These are phyloP conservation scores for Chaetomium olivaceum DNA, from an alignment of 2,329 filamentous ascomycete species.

Conservation along the genomic window DNA sequence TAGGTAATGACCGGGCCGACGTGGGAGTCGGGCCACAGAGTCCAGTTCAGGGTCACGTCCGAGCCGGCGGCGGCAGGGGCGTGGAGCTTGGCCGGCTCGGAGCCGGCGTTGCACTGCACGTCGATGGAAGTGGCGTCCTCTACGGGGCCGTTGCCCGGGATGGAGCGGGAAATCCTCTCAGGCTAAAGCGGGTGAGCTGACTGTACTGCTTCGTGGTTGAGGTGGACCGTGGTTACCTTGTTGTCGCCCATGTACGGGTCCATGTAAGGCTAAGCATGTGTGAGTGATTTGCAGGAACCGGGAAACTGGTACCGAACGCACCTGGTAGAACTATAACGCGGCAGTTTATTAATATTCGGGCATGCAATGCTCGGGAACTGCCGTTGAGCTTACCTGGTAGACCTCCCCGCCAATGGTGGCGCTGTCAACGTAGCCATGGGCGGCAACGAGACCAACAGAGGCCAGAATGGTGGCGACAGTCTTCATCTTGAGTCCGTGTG, in stretches of 20 bases:
- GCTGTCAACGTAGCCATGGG: conserved; percentile 51
- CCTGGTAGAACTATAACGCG: conserved; percentile 38
- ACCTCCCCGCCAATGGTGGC: conserved; percentile 46
- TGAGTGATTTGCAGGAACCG: conserved; percentile 20
- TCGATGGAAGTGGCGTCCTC: conserved; percentile 54
- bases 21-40: conserved; percentile 52
- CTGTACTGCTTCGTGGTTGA: neutral
- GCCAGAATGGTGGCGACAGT: conserved; percentile 36
- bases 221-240: conserved; percentile 12
- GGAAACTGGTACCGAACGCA: conserved; percentile 21
- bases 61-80: conserved; percentile 55
- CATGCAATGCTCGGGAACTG: neutral
- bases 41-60: conserved; percentile 57
- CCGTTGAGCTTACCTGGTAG: conserved; percentile 37
- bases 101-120: conserved; percentile 55
- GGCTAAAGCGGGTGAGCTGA: conserved; percentile 36
- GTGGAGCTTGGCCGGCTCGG: conserved; percentile 54
- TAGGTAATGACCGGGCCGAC: conserved; percentile 59
- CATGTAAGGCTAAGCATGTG: conserved; percentile 39
- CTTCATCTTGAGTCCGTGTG: conserved; percentile 32
- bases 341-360: conserved; percentile 16
- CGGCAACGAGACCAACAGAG: conserved; percentile 45
- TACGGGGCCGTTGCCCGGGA: conserved; percentile 61
- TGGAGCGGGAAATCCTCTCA: conserved; percentile 56
- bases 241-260: conserved; percentile 45